phyloP scores from a whole-genome alignment of 352 stramenopile species.

The Phytopythium aichiense region DNA sequence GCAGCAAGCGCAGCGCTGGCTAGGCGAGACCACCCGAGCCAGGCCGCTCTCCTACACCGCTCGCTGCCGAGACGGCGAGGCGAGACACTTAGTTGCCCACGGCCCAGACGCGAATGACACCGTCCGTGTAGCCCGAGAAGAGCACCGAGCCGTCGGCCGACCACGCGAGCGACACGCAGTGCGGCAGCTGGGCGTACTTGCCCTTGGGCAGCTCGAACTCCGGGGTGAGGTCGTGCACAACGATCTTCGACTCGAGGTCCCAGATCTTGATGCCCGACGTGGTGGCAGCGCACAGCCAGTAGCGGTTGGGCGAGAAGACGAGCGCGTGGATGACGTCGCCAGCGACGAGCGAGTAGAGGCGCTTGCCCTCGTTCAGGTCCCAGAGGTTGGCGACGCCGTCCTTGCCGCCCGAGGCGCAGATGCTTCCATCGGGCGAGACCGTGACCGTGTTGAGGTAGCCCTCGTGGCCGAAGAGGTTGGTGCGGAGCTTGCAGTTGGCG shows the following conservation, averaged over 20 bases:
- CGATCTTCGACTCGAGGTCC: constrained; percentile 99
- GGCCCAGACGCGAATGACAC: constrained; percentile 95
- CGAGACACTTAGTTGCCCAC: constrained; percentile 75
- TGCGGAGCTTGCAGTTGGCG: constrained; percentile 99
- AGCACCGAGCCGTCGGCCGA: constrained; percentile 97
- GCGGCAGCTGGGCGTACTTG: constrained; percentile 93
- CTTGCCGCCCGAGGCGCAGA: constrained; percentile 99
- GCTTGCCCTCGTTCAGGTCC: constrained; percentile 99
- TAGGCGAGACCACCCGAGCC: constrained; percentile 1
- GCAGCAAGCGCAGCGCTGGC: constrained; percentile 9
- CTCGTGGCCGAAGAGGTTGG: constrained; percentile 98
- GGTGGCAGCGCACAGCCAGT: constrained; percentile 99
- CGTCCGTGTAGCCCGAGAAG: constrained; percentile 99
- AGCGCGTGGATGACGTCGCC: constrained; percentile 97
- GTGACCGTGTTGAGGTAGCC: constrained; percentile 99
- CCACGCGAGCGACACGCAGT: constrained; percentile 98
- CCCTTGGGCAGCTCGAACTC: constrained; percentile 89
- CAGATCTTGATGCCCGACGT: constrained; percentile 99
- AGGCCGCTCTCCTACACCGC: not conserved
- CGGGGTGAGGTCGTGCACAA: constrained; percentile 96
- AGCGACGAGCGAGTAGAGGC: constrained; percentile 98
- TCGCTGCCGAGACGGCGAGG: constrained; percentile 1
- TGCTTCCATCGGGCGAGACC: constrained; percentile 98
- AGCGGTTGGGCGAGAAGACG: constrained; percentile 99
- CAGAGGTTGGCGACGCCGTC: constrained; percentile 99